Evolutionary conservation across 2,329 filamentous ascomycete species (phyloP), one percentile per base, ranked within the genome.

Genomic region (Exophiala sideris): DNA sequence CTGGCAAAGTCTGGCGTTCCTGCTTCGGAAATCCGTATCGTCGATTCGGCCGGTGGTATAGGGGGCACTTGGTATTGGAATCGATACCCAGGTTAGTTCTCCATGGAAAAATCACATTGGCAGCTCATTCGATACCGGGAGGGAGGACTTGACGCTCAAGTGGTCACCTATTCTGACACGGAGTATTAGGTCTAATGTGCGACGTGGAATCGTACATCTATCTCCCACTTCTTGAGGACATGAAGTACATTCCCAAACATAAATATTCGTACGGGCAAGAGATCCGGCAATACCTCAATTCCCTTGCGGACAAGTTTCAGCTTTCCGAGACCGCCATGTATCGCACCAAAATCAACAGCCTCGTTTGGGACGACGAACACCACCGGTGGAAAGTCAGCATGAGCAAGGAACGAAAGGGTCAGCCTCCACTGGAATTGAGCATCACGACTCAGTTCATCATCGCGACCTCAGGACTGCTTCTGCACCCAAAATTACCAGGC

Each of bases 141-240:
- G n/a, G n/a, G n/a, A n/a, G n/a, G n/a, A n/a, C 6, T 24, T 24
- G 21, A 6, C 3, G 21, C 21, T 24, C 6, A 3, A 24, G 21
- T 3, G 3, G 6, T 24, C 21, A 24, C 21, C 3, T 24, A 24
- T 24, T 3, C 21, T 24, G 21, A 24, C 21, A 24, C 21, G 21
- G 6, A 3, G 21, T 6, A 24, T 6, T 24, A 3, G 76, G 76
- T 1, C 57, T 76, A 3, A 68, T 67, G 63, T 85, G 81, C 64
- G 83, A 86, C 60, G 68, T 82, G 1, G 82, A 86, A 67, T 75
- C 73, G 50, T 83, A 79, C 60, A 70, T 76, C 20, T 85, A 85
- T 62, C 64, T 84, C 66, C 81, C 81, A 7, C 66, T 83, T 12
- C 72, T 85, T 1, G 81, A 85, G 55, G 80, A 84, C 64, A 82